Conservation (phyloP, 2,329 filamentous ascomycete genomes). For the Aspergillus sp. region DNA sequence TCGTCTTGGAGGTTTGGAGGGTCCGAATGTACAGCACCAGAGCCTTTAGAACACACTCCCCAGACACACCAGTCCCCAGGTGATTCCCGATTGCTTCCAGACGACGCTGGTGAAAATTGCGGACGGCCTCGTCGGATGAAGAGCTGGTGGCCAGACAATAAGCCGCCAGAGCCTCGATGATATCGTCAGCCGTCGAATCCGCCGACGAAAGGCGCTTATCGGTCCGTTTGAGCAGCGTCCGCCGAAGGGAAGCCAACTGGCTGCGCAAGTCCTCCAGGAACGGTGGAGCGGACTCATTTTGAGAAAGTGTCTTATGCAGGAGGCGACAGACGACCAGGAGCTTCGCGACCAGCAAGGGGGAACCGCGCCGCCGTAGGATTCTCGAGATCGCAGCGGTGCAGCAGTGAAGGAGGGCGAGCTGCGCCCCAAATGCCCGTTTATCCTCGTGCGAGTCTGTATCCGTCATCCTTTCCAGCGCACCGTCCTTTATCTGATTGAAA, state of each 20-base stretch:
- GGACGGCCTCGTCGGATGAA: slow-evolving; percentile 66
- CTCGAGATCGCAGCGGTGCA: slow-evolving; percentile 46
- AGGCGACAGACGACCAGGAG: slow-evolving; percentile 66
- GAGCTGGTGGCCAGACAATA: slow-evolving; percentile 75
- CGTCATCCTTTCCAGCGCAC: slow-evolving; percentile 18
- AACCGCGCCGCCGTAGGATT: slow-evolving; percentile 43
- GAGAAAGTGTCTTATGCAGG: slow-evolving; percentile 62
- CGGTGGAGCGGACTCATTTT: slow-evolving; percentile 37
- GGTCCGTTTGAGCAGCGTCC: slow-evolving; percentile 55
- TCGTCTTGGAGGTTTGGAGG: slow-evolving; percentile 62
- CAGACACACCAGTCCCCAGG: slow-evolving; percentile 46
- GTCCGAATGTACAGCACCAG: slow-evolving; percentile 68
- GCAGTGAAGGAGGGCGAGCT: slow-evolving; percentile 49
- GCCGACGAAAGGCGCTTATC: slow-evolving; percentile 44
- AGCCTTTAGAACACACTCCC: slow-evolving; percentile 51
- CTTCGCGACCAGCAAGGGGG: slow-evolving; percentile 54
- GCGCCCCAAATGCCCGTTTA: slow-evolving; percentile 44
- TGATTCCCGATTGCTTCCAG: slow-evolving; percentile 57
- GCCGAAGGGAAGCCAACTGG: slow-evolving; percentile 53
- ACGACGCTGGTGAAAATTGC: slow-evolving; percentile 67
- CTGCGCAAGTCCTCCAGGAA: slow-evolving; percentile 56
- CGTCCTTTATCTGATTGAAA: slow-evolving; percentile 41
- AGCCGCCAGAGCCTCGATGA: slow-evolving; percentile 68
- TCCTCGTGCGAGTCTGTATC: slow-evolving; percentile 26
- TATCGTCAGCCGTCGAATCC: slow-evolving; percentile 36